Base-by-base conservation (phyloP, 1,284 basidiomycete species). In the Singerocomus inundabilis region DNA sequence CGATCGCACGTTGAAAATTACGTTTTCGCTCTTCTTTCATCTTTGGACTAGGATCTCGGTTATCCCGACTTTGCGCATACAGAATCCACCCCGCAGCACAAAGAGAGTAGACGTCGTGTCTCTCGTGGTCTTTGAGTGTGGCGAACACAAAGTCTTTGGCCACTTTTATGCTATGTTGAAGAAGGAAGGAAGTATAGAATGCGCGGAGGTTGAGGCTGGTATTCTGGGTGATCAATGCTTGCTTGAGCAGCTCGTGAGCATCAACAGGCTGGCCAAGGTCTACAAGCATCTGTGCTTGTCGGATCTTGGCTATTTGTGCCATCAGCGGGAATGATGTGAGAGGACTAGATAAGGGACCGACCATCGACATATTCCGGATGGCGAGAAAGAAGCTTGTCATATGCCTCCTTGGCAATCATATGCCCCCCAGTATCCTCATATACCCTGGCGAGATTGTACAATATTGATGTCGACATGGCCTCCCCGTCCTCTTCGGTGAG, bases 341-440 rank as follows among this genome's bases (percentile, higher is more conserved):
- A 51, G 44, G 6, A 9, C 39, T 6, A 0, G 5, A 28, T 10
- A 13, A 30, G 41, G 29, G 18, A 73, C 85, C 52, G 59, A 94
- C 93, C 94, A 66, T 97, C 94, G 39, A 92, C 81, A 66, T 96
- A 97, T 71, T 97, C 94, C 0, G 93, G 91, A 74, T 98, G 93
- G 49, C 88, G 79, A 15, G 81, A 73, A 26, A 97, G 69, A 6
- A 98, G 75, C 63, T 92, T 91, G 40, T 88, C 82, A 60, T 94
- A 97, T 6, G 91, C 91, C 57, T 88, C 88, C 53, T 79, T 84
- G 10, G 93, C 93, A 58, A 85, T 78, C 1, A 70, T 74, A 4
- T 78, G 74, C 37, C 91, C 84, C 0, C 87, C 86, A 49, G 81
- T 76, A 48, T 93, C 90, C 67, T 98, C 94, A 60, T 92, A 93